These are phyloP conservation scores for Populus pruinosa DNA, from an alignment of 345 rosid genomes.

Conservation along the genomic window DNA sequence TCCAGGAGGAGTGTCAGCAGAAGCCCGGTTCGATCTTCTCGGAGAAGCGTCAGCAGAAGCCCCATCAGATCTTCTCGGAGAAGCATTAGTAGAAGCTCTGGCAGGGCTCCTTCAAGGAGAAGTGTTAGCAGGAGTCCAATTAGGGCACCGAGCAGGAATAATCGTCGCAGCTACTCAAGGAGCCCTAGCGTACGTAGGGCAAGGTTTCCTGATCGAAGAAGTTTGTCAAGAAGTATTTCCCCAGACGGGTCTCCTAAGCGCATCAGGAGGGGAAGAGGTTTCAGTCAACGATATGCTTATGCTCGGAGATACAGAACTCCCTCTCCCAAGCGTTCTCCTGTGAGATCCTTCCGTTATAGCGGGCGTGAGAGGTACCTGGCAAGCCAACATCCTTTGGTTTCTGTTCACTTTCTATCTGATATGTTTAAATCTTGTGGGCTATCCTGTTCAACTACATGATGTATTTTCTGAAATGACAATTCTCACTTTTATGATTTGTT, in stretches of 20 bases:
- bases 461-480: background rate
- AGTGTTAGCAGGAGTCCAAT: constrained; percentile 60
- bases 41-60: constrained; percentile 51
- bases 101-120: constrained; percentile 48
- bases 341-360: constrained; percentile 62
- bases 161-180: constrained; percentile 55
- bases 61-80: constrained; percentile 28
- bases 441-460: background rate
- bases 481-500: background rate
- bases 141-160: constrained; percentile 47
- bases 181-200: constrained; percentile 48
- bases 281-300: constrained; percentile 80
- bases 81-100: constrained; percentile 45
- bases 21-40: constrained; percentile 43
- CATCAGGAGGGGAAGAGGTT: constrained; percentile 89
- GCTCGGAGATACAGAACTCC: constrained; percentile 88
- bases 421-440: background rate
- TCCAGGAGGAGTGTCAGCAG: constrained; percentile 38
- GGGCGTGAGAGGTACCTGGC: constrained; percentile 65
- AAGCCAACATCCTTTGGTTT: background rate
- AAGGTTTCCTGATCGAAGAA: constrained; percentile 70
- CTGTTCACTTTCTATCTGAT: background rate
- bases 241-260: constrained; percentile 79
- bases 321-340: constrained; percentile 84
- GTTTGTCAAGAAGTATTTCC: constrained; percentile 78